Evolutionary conservation across 2,329 filamentous ascomycete genomes (phyloP).

Genomic region (Metarhizium brunneum): DNA sequence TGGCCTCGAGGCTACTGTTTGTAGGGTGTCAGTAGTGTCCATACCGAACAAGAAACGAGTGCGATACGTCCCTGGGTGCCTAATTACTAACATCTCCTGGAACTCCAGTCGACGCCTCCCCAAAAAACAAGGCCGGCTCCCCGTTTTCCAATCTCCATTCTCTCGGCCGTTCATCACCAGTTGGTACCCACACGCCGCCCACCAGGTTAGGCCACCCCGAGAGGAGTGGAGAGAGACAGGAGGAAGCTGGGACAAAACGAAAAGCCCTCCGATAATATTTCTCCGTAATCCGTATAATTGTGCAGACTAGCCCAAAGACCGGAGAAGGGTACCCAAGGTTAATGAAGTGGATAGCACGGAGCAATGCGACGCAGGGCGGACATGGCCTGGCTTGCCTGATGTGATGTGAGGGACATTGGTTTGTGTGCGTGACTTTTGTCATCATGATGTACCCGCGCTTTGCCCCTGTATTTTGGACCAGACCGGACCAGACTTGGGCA

Average conservation of each 20-base stretch:
- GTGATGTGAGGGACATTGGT: too few relatives aligned
- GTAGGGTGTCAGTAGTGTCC: background rate
- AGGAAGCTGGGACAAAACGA: too few relatives aligned
- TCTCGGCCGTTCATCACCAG: constrained; percentile 1
- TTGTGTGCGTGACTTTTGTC: too few relatives aligned
- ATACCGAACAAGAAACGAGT: background rate
- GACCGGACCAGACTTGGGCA: background rate
- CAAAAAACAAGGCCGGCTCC: background rate
- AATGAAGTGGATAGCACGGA: too few relatives aligned
- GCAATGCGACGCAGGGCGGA: background rate
- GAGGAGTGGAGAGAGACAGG: too few relatives aligned
- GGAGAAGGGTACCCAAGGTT: too few relatives aligned
- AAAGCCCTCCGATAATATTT: too few relatives aligned
- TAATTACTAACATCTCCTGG: background rate
- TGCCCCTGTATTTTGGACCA: background rate
- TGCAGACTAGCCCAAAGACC: too few relatives aligned
- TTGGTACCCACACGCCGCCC: background rate
- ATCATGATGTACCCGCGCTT: background rate
- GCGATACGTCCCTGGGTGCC: background rate
- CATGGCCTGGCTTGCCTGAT: background rate
- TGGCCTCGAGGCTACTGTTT: background rate
- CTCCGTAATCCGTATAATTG: too few relatives aligned
- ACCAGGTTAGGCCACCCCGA: background rate
- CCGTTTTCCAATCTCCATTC: background rate
- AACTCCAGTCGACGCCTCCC: background rate